Conservation (phyloP, 768 basidiomycete genomes). For the Leccinum uliginosum region DNA sequence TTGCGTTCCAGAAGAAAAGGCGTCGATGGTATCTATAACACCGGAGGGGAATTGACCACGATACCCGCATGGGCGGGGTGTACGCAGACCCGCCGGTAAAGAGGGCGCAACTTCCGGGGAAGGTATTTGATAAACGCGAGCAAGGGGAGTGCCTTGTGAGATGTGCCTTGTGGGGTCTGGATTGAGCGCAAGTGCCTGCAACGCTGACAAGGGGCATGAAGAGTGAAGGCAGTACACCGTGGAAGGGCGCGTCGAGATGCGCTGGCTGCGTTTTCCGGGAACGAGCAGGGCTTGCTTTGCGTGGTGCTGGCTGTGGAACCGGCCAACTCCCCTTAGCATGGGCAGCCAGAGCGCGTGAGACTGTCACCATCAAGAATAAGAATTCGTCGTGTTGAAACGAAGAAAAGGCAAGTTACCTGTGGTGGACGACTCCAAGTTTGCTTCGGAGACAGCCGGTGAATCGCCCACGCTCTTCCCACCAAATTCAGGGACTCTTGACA, state of each 20-base stretch:
- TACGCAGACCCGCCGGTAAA: background rate
- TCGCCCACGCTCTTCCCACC: slow-evolving; percentile 8
- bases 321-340: slow-evolving; percentile 67
- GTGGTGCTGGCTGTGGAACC: slow-evolving; percentile 51
- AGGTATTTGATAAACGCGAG: slow-evolving; percentile 1
- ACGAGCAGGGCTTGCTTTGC: slow-evolving; percentile 38
- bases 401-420: background rate
- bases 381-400: background rate
- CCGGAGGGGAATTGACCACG: slow-evolving; percentile 21
- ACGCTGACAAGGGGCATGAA: slow-evolving; percentile 20
- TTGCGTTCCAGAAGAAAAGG: slow-evolving; percentile 18
- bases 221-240: slow-evolving; percentile 11
- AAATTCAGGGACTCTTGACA: background rate
- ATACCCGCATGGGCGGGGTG: background rate
- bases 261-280: slow-evolving; percentile 15
- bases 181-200: slow-evolving; percentile 17
- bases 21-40: slow-evolving; percentile 24
- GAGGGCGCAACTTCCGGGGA: background rate
- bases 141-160: slow-evolving; percentile 1
- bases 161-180: slow-evolving; percentile 2
- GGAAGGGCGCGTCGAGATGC: background rate
- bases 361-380: slow-evolving; percentile 20
- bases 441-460: slow-evolving; percentile 9
- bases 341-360: slow-evolving; percentile 48
- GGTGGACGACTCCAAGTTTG: slow-evolving; percentile 1